Conservation (phyloP, 2,329 filamentous ascomycete species). For the Venturia pyrina region DNA sequence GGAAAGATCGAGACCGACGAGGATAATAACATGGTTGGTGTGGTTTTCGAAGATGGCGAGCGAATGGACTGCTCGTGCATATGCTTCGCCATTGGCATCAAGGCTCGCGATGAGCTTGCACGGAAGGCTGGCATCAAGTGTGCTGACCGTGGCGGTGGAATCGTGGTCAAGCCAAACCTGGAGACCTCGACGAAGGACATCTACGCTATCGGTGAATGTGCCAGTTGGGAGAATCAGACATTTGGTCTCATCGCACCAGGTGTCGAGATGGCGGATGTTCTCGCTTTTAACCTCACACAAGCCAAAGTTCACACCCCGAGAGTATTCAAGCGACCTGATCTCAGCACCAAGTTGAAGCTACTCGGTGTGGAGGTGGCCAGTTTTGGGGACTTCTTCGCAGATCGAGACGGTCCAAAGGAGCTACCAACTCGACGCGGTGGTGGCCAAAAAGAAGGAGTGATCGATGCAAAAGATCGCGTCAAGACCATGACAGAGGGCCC, state of each 20-base stretch:
- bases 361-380: conserved; percentile 85
- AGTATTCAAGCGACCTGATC: conserved; percentile 68
- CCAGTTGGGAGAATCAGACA: conserved; percentile 77
- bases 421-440: conserved; percentile 51
- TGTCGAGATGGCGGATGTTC: conserved; percentile 84
- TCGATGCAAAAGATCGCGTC: conserved; percentile 32
- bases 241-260: conserved; percentile 85
- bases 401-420: conserved; percentile 68
- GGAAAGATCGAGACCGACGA: conserved; percentile 59
- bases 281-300: conserved; percentile 84
- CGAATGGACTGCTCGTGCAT: conserved; percentile 67
- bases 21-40: conserved; percentile 58
- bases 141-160: conserved; percentile 63
- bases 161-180: conserved; percentile 57
- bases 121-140: conserved; percentile 59
- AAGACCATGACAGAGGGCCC: conserved; percentile 46
- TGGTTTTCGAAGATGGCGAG: conserved; percentile 74
- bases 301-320: conserved; percentile 61
- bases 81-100: conserved; percentile 84
- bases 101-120: conserved; percentile 69
- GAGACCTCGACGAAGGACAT: conserved; percentile 62
- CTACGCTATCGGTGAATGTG: conserved; percentile 85
- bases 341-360: conserved; percentile 86
- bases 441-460: conserved; percentile 33
- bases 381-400: conserved; percentile 90